phyloP scores from a whole-genome alignment of 2,329 filamentous ascomycete genomes.

The Xylaria sp. region DNA sequence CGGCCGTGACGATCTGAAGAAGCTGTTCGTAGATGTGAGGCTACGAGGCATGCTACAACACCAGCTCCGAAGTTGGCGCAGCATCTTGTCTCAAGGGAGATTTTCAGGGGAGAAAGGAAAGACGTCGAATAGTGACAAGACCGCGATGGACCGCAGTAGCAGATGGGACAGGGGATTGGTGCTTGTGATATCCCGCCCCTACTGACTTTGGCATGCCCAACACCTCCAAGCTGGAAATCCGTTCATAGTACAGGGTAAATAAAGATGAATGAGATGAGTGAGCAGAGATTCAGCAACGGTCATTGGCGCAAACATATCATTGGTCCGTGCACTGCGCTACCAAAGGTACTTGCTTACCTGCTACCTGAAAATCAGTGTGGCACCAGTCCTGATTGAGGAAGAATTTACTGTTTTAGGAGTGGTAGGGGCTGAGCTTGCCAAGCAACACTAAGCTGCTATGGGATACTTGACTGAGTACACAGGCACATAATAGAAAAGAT shows the following conservation, averaged over 20 bases:
- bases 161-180: not conserved
- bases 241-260: not conserved
- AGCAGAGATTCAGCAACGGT: not conserved
- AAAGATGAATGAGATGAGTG: not conserved
- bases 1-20: conserved; percentile 16
- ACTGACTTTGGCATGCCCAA: not conserved
- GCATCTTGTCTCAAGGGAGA: conserved; percentile 22
- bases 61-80: conserved; percentile 35
- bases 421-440: not conserved
- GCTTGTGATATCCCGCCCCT: not conserved
- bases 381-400: too few relatives aligned
- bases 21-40: conserved; percentile 10
- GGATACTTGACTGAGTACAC: too few relatives aligned
- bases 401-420: not conserved
- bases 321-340: not conserved
- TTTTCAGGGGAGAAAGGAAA: not conserved
- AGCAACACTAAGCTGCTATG: not conserved
- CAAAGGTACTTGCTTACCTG: not conserved
- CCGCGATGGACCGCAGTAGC: not conserved
- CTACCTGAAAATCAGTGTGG: not conserved
- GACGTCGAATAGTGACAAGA: not conserved
- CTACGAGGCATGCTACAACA: conserved; percentile 22
- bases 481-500: too few relatives aligned
- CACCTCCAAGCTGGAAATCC: not conserved
- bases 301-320: not conserved